Evolutionary conservation across 495 filamentous ascomycete genomes (phyloP).

Genomic region (Penicillium salamii): DNA sequence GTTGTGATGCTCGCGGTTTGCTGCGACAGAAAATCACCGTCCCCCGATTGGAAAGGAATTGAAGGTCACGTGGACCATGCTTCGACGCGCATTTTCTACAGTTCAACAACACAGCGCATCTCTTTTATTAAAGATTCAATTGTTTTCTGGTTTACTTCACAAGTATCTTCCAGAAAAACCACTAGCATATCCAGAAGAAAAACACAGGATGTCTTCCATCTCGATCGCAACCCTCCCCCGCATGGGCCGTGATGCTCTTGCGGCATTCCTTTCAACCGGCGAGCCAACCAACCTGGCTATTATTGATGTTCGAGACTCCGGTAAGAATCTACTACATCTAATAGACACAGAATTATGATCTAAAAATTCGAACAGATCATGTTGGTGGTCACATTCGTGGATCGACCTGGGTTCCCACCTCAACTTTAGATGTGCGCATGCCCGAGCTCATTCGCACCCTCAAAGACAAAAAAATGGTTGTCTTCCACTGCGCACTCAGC

Average conservation of each 20-base stretch:
- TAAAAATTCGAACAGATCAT: constrained; percentile 58
- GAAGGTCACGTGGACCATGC: constrained; percentile 21
- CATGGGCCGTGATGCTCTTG: constrained; percentile 61
- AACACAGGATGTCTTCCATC: constrained; percentile 48
- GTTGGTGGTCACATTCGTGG: constrained; percentile 83
- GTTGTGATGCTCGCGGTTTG: constrained; percentile 8
- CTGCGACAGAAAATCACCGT: constrained; percentile 17
- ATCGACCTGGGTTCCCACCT: constrained; percentile 72
- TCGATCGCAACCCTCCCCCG: constrained; percentile 61
- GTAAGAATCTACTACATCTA: constrained; percentile 30
- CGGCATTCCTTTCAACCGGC: constrained; percentile 40
- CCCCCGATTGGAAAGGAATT: constrained; percentile 18
- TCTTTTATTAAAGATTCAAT: too few species aligned
- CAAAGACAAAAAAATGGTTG: constrained; percentile 72
- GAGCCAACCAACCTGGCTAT: constrained; percentile 57
- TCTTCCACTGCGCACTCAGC: constrained; percentile 94
- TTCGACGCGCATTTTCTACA: neutral
- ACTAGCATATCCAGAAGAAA: neutral
- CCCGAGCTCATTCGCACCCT: constrained; percentile 81
- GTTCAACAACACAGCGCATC: neutral
- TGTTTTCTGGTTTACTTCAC: too few species aligned
- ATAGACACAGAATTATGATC: neutral
- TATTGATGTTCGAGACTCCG: constrained; percentile 85
- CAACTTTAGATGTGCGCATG: constrained; percentile 66
- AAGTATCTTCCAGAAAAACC: neutral